Conservation (phyloP, 768 basidiomycete species). For the Lactarius evosmus region DNA sequence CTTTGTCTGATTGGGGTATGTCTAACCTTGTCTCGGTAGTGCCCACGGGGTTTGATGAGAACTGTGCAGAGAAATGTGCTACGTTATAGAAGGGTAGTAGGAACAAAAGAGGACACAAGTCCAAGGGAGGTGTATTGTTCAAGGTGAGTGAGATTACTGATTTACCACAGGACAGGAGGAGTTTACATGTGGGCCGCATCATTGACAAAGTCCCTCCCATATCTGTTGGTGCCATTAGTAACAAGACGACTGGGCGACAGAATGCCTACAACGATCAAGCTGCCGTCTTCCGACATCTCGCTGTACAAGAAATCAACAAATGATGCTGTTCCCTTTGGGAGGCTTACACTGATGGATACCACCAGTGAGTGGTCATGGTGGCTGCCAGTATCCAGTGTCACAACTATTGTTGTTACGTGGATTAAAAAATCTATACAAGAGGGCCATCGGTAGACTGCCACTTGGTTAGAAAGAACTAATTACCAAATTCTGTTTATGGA, state of each 20-base stretch:
- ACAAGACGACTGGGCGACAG: conserved; percentile 13
- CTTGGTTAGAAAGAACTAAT: no score
- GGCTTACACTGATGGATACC: conserved; percentile 73
- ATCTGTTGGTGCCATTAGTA: conserved; percentile 38
- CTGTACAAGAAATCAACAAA: conserved; percentile 33
- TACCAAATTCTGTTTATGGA: conserved; percentile 45
- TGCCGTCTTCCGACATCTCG: conserved; percentile 61
- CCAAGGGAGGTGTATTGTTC: conserved; percentile 63
- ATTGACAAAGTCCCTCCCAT: conserved; percentile 74
- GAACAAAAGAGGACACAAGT: conserved; percentile 75
- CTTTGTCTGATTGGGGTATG: conserved; percentile 19
- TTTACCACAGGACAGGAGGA: conserved; percentile 61
- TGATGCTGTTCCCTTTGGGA: not conserved
- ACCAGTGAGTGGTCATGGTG: conserved; percentile 52
- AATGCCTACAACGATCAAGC: conserved; percentile 54
- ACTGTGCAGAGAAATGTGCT: conserved; percentile 17
- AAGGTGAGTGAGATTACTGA: conserved; percentile 62
- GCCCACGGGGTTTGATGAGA: not conserved
- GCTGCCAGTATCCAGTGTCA: conserved; percentile 53
- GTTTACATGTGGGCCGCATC: conserved; percentile 65
- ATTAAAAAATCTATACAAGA: conserved; percentile 48
- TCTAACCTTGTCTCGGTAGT: not conserved
- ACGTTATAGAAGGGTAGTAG: conserved; percentile 40
- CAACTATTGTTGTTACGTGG: conserved; percentile 66
- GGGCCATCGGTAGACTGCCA: not conserved